Evolutionary conservation across 129 eudicot species (phyloP), one percentile per base, ranked within the genome.

Genomic region (Saussurea involucrata): DNA sequence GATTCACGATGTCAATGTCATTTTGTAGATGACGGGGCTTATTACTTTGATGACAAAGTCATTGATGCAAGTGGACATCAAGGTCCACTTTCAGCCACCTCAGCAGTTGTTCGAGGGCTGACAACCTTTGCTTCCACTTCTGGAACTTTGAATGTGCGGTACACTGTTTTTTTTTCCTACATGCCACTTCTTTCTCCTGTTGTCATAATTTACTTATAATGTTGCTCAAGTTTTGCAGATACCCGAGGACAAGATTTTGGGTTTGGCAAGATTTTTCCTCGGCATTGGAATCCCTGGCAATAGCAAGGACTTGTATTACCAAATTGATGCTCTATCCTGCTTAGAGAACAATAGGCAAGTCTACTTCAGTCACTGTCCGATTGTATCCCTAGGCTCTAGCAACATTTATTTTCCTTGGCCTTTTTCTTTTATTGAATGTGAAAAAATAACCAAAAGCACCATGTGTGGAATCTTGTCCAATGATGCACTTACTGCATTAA

Each of bases 211-310:
- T 60, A n/a, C 49, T 61, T 71, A 79, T 22, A 71, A 63, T 58
- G 61, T 49, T 53, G 31, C 60, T 85, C 27, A 40, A 25, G 58
- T 12, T 75, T 63, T 87, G 78, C 89, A 89, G 97, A 87, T 89
- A 77, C 92, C 98, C 0, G 94, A 92, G 29, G 97, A 91, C 68
- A 91, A 91, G 77, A 77, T 95, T 22, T 78, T 88, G 79, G 97
- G 98, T n/a, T 78, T 95, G 88, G 99, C 97, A 58, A 95, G 86
- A 65, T 95, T 86, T 85, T 90, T 95, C 69, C 99, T 95, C 71
- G 90, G 93, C 17, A 66, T 89, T 89, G 99, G 94, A 74, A 72
- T 84, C 71, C 96, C 96, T 75, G 97, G 94, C 32, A 88, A 86
- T 79, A 84, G 89, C 81, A 85, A 95, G 61, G 97, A 95, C 81